These are phyloP conservation scores for Mikania micrantha DNA, from an alignment of 129 eudicot genomes.

Conservation along the genomic window DNA sequence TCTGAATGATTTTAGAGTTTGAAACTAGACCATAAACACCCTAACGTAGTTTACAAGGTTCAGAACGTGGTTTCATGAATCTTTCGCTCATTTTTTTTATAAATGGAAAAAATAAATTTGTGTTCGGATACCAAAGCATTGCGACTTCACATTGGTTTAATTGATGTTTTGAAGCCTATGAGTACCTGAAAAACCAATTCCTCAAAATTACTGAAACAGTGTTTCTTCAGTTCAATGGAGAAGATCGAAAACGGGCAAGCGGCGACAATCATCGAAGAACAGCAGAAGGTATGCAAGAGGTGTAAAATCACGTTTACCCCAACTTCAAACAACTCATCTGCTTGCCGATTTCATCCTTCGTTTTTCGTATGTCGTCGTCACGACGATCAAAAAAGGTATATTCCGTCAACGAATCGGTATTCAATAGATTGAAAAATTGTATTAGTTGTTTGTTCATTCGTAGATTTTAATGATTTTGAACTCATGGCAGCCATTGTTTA, in stretches of 20 bases:
- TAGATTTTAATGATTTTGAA: not conserved
- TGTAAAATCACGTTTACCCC: constrained; percentile 44
- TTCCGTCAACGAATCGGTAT: not conserved
- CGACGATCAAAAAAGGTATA: constrained; percentile 88
- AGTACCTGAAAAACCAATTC: not conserved
- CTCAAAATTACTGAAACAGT: not conserved
- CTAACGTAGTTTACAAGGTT: too few species aligned
- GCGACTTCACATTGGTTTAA: too few species aligned
- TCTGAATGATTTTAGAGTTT: too few species aligned
- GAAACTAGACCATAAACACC: too few species aligned
- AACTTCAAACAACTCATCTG: constrained; percentile 49
- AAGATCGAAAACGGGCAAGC: constrained; percentile 15
- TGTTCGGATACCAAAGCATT: too few species aligned
- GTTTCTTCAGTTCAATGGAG: constrained; percentile 1
- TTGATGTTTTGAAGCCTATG: too few species aligned
- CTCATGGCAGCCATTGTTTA: not conserved
- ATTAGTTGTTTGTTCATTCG: not conserved
- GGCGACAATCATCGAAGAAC: constrained; percentile 4
- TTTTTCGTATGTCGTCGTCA: constrained; percentile 98
- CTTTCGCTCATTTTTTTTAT: too few species aligned
- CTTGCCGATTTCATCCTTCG: constrained; percentile 84
- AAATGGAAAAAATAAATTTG: too few species aligned
- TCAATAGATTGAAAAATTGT: not conserved
- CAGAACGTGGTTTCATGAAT: too few species aligned
- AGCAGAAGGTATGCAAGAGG: constrained; percentile 49